phyloP scores from a whole-genome alignment of 2,329 filamentous ascomycete genomes.

The Davidsoniella neocaledoniae region DNA sequence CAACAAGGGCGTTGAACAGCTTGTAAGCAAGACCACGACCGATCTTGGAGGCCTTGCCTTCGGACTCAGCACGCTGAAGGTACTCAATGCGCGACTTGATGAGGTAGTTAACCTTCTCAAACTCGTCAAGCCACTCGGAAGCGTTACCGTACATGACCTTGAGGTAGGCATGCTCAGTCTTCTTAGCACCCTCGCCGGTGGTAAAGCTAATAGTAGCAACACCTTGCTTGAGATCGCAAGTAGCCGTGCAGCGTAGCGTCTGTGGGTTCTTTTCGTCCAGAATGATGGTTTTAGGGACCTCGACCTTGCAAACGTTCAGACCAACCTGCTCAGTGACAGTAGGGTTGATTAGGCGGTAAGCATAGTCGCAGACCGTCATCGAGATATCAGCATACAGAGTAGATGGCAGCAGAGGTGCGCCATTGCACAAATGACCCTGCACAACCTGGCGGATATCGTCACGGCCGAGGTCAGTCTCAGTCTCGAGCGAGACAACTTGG shows the following conservation, averaged over 20 bases:
- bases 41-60: conserved; percentile 54
- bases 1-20: conserved; percentile 38
- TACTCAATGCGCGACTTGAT: conserved; percentile 45
- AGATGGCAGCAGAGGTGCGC: conserved; percentile 47
- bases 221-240: conserved; percentile 38
- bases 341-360: conserved; percentile 45
- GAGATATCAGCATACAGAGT: conserved; percentile 43
- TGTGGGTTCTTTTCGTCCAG: conserved; percentile 32
- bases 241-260: conserved; percentile 42
- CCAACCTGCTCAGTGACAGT: conserved; percentile 34
- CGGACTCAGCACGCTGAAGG: conserved; percentile 42
- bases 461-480: conserved; percentile 49
- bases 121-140: conserved; percentile 45
- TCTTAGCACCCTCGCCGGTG: conserved; percentile 40
- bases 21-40: conserved; percentile 67
- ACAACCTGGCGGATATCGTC: conserved; percentile 43
- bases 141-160: conserved; percentile 44
- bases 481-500: conserved; percentile 34
- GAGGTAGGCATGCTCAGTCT: conserved; percentile 44
- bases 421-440: conserved; percentile 51
- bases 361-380: conserved; percentile 43
- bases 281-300: conserved; percentile 55
- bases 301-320: conserved; percentile 48
- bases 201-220: conserved; percentile 40
- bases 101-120: conserved; percentile 51